These are phyloP conservation scores for Hymenoscyphus infarciens DNA, from an alignment of 2,329 filamentous ascomycete genomes.

Conservation along the genomic window DNA sequence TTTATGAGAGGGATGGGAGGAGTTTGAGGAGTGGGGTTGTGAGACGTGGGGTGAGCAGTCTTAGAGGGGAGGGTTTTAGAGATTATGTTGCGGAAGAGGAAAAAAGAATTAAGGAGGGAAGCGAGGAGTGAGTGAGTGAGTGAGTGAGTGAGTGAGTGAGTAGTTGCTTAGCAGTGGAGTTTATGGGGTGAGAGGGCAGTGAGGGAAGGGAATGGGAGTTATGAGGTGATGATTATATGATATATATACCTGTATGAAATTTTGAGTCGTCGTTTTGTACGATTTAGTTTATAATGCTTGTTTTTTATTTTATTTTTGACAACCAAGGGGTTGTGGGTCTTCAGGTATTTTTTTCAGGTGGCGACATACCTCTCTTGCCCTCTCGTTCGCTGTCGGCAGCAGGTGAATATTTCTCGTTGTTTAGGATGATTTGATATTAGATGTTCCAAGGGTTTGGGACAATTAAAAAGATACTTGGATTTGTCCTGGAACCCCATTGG, in stretches of 20 bases:
- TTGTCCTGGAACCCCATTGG: no score
- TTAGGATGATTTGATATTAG: no score
- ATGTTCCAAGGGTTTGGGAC: no score
- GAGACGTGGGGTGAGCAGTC: conserved; percentile 28
- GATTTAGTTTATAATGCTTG: not conserved
- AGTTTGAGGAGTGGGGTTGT: conserved; percentile 27
- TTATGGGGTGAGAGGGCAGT: not conserved
- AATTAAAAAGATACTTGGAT: no score
- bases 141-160: not conserved
- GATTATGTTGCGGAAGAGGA: conserved; percentile 28
- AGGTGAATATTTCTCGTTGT: no score
- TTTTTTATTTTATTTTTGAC: not conserved
- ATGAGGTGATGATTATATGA: conserved; percentile 1
- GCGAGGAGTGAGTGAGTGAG: not conserved
- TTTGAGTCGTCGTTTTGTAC: not conserved
- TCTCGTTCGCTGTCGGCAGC: no score
- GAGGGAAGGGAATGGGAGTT: not conserved
- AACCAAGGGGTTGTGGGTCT: no score
- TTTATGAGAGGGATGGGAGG: conserved; percentile 40
- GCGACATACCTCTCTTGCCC: no score
- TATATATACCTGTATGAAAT: not conserved
- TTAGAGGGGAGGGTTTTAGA: conserved; percentile 32
- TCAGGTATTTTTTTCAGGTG: no score
- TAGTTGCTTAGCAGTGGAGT: not conserved
- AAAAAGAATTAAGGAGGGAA: conserved; percentile 20